phyloP scores from a whole-genome alignment of 768 basidiomycete species.

The Agrocybe praecox region DNA sequence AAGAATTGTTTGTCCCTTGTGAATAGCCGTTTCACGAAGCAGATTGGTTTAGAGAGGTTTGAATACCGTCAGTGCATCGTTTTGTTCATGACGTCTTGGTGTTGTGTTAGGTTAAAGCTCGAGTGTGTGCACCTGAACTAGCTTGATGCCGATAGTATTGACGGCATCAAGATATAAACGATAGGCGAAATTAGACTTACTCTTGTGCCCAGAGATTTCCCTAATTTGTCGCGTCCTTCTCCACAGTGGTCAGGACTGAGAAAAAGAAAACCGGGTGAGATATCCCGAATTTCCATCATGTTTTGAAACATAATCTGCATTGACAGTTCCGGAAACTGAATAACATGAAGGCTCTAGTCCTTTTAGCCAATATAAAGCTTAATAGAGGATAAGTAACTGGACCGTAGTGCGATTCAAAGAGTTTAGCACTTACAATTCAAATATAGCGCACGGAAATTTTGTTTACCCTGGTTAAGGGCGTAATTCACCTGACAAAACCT shows the following conservation, averaged over 20 bases:
- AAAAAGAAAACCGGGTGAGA: neutral
- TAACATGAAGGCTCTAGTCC: no score
- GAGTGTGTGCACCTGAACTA: neutral
- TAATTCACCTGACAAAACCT: no score
- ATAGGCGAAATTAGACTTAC: neutral
- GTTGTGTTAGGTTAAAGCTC: neutral
- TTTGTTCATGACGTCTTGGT: neutral
- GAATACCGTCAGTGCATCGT: neutral
- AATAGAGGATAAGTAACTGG: no score
- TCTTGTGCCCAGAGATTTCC: neutral
- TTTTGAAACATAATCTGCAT: no score
- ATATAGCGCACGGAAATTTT: no score
- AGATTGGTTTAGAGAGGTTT: neutral
- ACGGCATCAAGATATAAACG: neutral
- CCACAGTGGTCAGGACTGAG: no score
- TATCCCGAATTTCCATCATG: neutral
- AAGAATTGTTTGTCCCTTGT: neutral
- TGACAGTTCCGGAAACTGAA: no score
- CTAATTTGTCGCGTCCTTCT: neutral
- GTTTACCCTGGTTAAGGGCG: no score
- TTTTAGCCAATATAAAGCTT: no score
- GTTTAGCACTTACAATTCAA: no score
- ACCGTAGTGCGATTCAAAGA: no score
- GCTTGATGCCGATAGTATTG: neutral
- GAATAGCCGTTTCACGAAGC: neutral